Base-by-base conservation (phyloP, 768 basidiomycete species). In the Tylopilus intermedius region DNA sequence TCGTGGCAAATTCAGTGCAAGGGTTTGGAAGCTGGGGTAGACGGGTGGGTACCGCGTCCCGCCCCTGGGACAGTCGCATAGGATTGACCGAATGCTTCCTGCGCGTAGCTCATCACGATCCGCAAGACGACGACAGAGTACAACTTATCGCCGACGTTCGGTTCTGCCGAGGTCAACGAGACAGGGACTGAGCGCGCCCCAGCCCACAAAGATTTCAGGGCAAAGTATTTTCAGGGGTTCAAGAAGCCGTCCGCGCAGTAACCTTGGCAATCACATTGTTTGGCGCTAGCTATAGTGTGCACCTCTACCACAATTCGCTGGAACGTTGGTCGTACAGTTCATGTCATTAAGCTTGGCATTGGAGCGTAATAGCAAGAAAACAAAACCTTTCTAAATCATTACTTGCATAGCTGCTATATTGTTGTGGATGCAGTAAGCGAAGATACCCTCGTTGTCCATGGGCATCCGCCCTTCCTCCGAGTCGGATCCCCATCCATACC, bases 21-120 rank as follows among this genome's bases (percentile, higher is more conserved):
- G 84, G 88, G 61, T 99, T 97, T 63, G 94, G 94, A 13, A 88
- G 85, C 24, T 99, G 95, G 95, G 94, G 92, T 1, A 76, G 95
- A 59, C 71, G 95, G 66, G 94, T 93, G 63, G 69, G 88, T 73
- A 24, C 26, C 41, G 14, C 46, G 42, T 40, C 48, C 45, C 8
- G 13, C 10, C 26, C 30, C 2, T 14, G 47, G 5, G 35, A 35
- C 48, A 30, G 38, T 14, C n/a, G 15, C 33, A 22, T 45, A 22
- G 15, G 42, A 37, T 48, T 58, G 37, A 62, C 39, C 14, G 14
- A 13, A 33, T 32, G 21, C 21, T 40, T 15, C 10, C n/a, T 38
- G 38, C 10, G n/a, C n/a, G 40, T 61, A 95, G 93, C 76, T 99
- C 15, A 89, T 98, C 49, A 98, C 95, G 8, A 86, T 98, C 65